Evolutionary conservation across 1,139 yeast species (phyloP).

Genomic region (Blastobotrys buckinghamii): DNA sequence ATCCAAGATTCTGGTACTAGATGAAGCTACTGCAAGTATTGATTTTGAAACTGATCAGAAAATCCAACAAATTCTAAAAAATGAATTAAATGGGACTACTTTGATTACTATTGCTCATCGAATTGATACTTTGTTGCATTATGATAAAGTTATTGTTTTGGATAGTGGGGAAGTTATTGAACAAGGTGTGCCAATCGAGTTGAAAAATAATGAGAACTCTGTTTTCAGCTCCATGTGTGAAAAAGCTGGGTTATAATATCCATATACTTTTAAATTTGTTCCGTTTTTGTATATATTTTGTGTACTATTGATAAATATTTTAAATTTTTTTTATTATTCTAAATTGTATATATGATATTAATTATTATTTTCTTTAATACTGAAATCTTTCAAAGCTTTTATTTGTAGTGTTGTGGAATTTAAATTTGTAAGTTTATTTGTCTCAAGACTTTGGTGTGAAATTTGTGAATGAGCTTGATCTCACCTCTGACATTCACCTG

Average conservation of each 20-base stretch:
- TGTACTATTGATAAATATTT: too few relatives aligned
- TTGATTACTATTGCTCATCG: slow-evolving; percentile 78
- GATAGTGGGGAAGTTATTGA: slow-evolving; percentile 77
- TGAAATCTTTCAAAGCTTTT: too few relatives aligned
- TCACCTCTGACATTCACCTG: too few relatives aligned
- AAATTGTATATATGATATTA: too few relatives aligned
- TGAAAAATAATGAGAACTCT: slow-evolving; percentile 46
- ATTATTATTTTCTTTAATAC: too few relatives aligned
- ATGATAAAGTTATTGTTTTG: slow-evolving; percentile 60
- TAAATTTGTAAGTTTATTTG: too few relatives aligned
- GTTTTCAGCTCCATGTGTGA: slow-evolving; percentile 70
- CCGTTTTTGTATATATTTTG: too few relatives aligned
- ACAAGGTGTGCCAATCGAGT: slow-evolving; percentile 78
- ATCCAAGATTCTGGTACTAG: slow-evolving; percentile 60
- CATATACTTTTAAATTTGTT: too few relatives aligned
- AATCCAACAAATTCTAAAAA: slow-evolving; percentile 57
- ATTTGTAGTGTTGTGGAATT: too few relatives aligned
- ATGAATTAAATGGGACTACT: slow-evolving; percentile 60
- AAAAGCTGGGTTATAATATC: slow-evolving; percentile 70
- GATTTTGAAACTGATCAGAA: slow-evolving; percentile 71
- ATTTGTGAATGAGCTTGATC: too few relatives aligned
- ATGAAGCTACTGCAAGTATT: slow-evolving; percentile 80
- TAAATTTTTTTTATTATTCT: too few relatives aligned
- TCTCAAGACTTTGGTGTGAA: too few relatives aligned
- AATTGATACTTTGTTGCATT: slow-evolving; percentile 56